Base-by-base conservation (phyloP, 768 basidiomycete genomes). In the Termitomyces sp. region DNA sequence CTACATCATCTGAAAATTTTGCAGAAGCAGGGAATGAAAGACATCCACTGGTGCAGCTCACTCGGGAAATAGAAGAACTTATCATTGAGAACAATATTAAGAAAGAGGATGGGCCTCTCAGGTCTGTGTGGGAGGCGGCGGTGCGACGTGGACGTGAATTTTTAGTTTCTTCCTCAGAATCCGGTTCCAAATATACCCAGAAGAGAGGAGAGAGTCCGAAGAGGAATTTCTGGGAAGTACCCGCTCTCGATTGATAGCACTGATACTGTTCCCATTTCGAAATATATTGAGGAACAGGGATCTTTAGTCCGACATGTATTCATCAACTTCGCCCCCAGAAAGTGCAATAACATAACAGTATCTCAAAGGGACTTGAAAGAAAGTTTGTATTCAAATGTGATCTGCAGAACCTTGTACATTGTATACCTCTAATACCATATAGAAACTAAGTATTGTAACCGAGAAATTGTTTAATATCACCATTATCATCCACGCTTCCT, bases 1-100 rank as follows among this genome's bases (percentile, higher is more conserved):
- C 42, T 7, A 26, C 46, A 14, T 31, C 6, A 31, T 26, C 39
- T 8, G n/a, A 18, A 22, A 31, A 24, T 10, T 7, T 24, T 8
- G 57, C 18, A 32, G 48, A 59, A 39, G 41, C 44, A 12, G 43
- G 37, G 39, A 29, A 47, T 12, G 36, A 47, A 14, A 59, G 65
- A 1, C 79, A 41, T 36, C 69, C 42, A 12, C 70, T 84, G 52
- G 72, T 71, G 12, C 46, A 68, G 48, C 68, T 90, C 48, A 67
- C 76, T 47, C 58, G 67, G 16, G 87, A 87, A 69, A 85, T 91
- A 77, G 81, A 86, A 67, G 75, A 82, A 41, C 75, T 89, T 64
- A 70, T 88, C 47, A 76, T 90, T 3, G 89, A 90, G 70, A 73
- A 74, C 32, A 81, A 79, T 63, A 69, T 91, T 41, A 82, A 77